Evolutionary conservation across 768 basidiomycete genomes (phyloP), one percentile per base, ranked within the genome.

Genomic region (Saitozyma podzolica): DNA sequence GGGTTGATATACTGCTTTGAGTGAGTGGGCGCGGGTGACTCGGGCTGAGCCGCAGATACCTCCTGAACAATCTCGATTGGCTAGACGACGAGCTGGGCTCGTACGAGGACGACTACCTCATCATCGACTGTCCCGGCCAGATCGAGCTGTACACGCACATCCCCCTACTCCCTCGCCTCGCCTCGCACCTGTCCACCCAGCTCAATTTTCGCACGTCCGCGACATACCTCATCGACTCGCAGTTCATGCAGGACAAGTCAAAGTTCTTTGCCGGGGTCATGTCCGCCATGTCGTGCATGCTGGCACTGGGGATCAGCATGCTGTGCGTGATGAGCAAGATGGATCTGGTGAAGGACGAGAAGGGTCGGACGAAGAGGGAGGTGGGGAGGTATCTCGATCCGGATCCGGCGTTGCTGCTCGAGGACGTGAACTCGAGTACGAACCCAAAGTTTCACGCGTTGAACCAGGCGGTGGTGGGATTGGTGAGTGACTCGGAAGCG

Each of bases 101-200:
- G 10, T 99, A 86, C 78, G 94, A 96, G 39, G 89, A 97, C 73
- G 96, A 99, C 80, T 99, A 98, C 81, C 85, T 82, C 9, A 77
- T 80, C 61, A 80, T 80, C 56, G 80, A 80, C 58, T 80, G 80
- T 63, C 80, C 80, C 47, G 79, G 79, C 56, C 96, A 99, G 81
- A 99, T 99, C 73, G 96, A 99, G 80, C 84, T 99, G 16, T 98
- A 98, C 78, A 98, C 96, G 2, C 96, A 99, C 80, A 92, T 98
- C 73, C 93, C 95, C 0, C 92, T 99, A 80, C 86, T 99, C 45
- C 94, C 96, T 0, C 86, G 88, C 7, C 87, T 99, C 45, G 89
- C 90, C n/a, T 84, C 69, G 29, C 73, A 80, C 63, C 86, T 79
- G 83, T 88, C 76, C 80, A 92, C 65, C 80, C 84, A 69, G 54